Conservation (phyloP, 2,329 filamentous ascomycete species). For the Plectosphaerella plurivora region DNA sequence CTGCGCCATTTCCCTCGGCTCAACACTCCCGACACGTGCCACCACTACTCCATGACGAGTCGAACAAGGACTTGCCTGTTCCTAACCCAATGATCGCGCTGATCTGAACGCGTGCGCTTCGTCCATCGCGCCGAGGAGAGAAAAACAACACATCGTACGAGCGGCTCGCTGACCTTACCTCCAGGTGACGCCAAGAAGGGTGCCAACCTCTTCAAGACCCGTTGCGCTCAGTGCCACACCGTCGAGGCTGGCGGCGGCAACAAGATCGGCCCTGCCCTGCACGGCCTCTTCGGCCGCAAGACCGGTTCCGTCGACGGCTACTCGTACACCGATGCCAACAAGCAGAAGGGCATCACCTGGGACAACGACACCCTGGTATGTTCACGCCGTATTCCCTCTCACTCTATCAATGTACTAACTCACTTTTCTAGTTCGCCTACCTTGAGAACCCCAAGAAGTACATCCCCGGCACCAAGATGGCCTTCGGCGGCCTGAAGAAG, state of each 20-base stretch:
- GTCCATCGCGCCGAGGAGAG: too few relatives aligned
- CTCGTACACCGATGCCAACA: conserved; percentile 99
- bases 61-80: too few relatives aligned
- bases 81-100: too few relatives aligned
- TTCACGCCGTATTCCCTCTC: conserved; percentile 12
- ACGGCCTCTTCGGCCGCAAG: conserved; percentile 97
- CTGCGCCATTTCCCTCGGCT: neutral
- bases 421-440: conserved; percentile 71
- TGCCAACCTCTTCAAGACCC: conserved; percentile 98
- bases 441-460: conserved; percentile 99
- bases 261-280: conserved; percentile 96
- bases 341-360: conserved; percentile 91
- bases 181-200: conserved; percentile 92
- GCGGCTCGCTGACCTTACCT: neutral
- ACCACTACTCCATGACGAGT: too few relatives aligned
- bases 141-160: too few relatives aligned
- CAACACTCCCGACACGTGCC: neutral
- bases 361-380: conserved; percentile 77
- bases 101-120: too few relatives aligned
- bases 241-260: conserved; percentile 84
- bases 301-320: conserved; percentile 87
- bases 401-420: conserved; percentile 10
- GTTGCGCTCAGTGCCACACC: conserved; percentile 98
- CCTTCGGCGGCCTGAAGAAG: conserved; percentile 99
- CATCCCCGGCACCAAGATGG: conserved; percentile 99